Evolutionary conservation across 2,329 filamentous ascomycete species (phyloP), one percentile per base, ranked within the genome.

Genomic region (Didymella segeticola): DNA sequence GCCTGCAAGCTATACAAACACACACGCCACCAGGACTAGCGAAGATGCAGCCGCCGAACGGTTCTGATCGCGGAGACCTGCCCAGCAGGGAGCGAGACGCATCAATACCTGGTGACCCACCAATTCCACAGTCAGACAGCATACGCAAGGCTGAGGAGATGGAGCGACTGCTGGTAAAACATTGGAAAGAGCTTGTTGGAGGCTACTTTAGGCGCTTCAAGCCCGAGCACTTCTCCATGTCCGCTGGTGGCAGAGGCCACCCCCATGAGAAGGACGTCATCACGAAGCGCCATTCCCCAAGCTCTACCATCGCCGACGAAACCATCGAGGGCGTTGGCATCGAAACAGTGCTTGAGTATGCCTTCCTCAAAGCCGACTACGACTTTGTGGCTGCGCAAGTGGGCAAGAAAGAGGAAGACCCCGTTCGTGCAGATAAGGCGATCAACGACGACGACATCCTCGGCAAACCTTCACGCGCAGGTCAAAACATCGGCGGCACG

Each of bases 131-230:
- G 41, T 75, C 73, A 6, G 63, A 68, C 30, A 83, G 88, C 64
- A 80, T 82, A 27, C 75, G 79, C 20, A 87, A 86, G 61, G 87
- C 90, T 11, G 79, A 87, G 51, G 79, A 86, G 49, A 78, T 96
- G 43, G 88, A 96, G 73, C 84, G 80, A 50, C 80, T 83, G 14
- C 81, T 98, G 9, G 83, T 97, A 22, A 79, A 83, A 30, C 84
- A 88, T 49, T 99, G 96, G 86, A 89, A 87, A 71, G 83, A 86
- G 56, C 88, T 91, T 0, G 89, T 99, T 5, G 95, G 95, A 41
- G 95, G 95, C 26, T 99, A 99, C 77, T 99, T 96, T 71, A 86
- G 90, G 55, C 87, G 95, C 36, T 98, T 98, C 78, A 87, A 86
- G 62, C 93, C 95, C 0, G 83, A 90, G 41, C 83, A 90, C 74